Conservation (phyloP, 805 yeast species). For the Wickerhamomyces kurtzmanii region DNA sequence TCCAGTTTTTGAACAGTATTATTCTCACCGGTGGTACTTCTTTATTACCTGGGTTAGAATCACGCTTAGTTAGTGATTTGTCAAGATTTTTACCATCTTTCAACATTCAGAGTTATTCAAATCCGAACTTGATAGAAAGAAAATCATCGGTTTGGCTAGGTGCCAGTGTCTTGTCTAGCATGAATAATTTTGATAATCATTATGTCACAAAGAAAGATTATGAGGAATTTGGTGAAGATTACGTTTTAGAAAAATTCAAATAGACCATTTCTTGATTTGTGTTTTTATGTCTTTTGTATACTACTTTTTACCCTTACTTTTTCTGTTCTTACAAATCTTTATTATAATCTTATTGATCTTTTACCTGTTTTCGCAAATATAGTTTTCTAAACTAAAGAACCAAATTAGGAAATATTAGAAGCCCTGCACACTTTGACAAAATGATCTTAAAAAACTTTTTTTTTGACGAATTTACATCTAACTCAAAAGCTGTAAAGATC, state of each 20-base stretch:
- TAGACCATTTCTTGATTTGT: constrained; percentile 8
- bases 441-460: no score
- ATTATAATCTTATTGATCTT: no score
- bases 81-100: constrained; percentile 56
- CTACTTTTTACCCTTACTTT: no score
- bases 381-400: no score
- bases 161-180: constrained; percentile 63
- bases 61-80: constrained; percentile 55
- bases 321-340: no score
- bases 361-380: no score
- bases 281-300: background rate
- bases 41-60: constrained; percentile 60
- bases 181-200: constrained; percentile 75
- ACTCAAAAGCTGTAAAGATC: no score
- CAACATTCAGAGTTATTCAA: constrained; percentile 57
- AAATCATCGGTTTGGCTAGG: constrained; percentile 71
- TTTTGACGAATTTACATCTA: no score
- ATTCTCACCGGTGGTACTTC: constrained; percentile 70
- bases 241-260: constrained; percentile 33
- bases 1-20: constrained; percentile 46
- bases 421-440: no score
- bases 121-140: constrained; percentile 58
- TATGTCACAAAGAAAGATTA: constrained; percentile 68
- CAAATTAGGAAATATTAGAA: no score
- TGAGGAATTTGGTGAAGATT: constrained; percentile 55